A percentile compares a stretch with the other conserved stretches of the same genome.
Conservation (phyloP, 148 eudicot genomes). For the Arbutus unedo region DNA sequence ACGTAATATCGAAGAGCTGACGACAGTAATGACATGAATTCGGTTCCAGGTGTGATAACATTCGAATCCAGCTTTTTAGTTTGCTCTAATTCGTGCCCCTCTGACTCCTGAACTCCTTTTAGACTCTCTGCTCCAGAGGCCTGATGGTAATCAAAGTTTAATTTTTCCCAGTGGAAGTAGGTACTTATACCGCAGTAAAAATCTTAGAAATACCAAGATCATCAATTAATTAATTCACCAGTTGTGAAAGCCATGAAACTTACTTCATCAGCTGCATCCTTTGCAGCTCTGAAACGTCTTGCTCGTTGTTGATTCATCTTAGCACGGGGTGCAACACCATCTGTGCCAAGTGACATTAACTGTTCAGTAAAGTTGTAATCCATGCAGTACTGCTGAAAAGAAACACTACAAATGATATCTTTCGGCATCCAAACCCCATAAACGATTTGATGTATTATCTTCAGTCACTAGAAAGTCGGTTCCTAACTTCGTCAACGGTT, state of each 20-base stretch:
- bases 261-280: slow-evolving; percentile 30
- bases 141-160: slow-evolving; percentile 10
- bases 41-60: slow-evolving; percentile 45
- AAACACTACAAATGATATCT: background rate
- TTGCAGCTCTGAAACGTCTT: slow-evolving; percentile 39
- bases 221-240: background rate
- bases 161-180: background rate
- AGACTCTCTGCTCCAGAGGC: slow-evolving; percentile 11
- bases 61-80: slow-evolving; percentile 28
- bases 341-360: slow-evolving; percentile 11
- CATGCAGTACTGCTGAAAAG: background rate
- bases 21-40: slow-evolving; percentile 35
- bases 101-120: background rate
- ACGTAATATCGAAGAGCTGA: slow-evolving; percentile 34
- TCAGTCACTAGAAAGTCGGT: background rate
- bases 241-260: slow-evolving; percentile 15
- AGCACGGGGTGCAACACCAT: slow-evolving; percentile 49
- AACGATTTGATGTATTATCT: background rate
- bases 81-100: slow-evolving; percentile 12
- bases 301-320: slow-evolving; percentile 46
- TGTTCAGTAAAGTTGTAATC: background rate
- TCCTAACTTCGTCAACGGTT: background rate
- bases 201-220: background rate
- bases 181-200: background rate
- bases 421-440: background rate